These are phyloP conservation scores for Xylaria polymorpha DNA, from an alignment of 2,329 filamentous ascomycete species.

Conservation along the genomic window DNA sequence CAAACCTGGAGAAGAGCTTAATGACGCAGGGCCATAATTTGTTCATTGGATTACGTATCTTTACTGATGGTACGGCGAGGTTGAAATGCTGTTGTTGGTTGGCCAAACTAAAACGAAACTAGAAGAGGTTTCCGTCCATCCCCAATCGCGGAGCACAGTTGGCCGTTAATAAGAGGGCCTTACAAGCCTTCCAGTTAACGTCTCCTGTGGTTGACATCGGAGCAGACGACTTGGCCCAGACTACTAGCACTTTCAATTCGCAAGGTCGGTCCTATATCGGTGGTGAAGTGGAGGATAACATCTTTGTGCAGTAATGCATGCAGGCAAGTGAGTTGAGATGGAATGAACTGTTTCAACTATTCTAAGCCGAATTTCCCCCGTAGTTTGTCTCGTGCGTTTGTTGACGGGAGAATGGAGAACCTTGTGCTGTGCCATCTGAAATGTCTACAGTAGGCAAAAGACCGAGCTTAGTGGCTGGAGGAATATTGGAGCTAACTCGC, in stretches of 20 bases:
- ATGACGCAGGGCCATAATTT: conserved; percentile 18
- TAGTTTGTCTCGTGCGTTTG: conserved; percentile 18
- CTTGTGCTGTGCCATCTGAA: conserved; percentile 2
- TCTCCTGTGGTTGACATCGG: not conserved
- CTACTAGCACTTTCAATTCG: not conserved
- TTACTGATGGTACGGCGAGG: not conserved
- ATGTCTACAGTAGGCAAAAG: not conserved
- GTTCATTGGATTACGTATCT: not conserved
- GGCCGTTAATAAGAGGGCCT: not conserved
- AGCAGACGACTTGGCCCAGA: conserved; percentile 3
- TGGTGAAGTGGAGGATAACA: conserved; percentile 27
- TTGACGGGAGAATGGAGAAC: conserved; percentile 14
- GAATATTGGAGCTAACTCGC: conserved; percentile 17
- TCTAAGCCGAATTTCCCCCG: conserved; percentile 9
- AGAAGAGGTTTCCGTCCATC: conserved; percentile 1
- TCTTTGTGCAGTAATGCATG: conserved; percentile 24
- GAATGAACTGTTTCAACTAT: conserved; percentile 1
- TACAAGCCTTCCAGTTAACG: not conserved
- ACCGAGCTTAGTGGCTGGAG: conserved; percentile 5
- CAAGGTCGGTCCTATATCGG: conserved; percentile 25
- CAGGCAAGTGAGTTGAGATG: conserved; percentile 5
- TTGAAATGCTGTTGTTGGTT: not conserved
- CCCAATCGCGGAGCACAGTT: conserved; percentile 10
- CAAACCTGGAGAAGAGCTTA: conserved; percentile 32
- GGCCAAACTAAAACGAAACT: not conserved